Conservation (phyloP, 495 filamentous ascomycete genomes). For the Lophiostoma macrostomum region DNA sequence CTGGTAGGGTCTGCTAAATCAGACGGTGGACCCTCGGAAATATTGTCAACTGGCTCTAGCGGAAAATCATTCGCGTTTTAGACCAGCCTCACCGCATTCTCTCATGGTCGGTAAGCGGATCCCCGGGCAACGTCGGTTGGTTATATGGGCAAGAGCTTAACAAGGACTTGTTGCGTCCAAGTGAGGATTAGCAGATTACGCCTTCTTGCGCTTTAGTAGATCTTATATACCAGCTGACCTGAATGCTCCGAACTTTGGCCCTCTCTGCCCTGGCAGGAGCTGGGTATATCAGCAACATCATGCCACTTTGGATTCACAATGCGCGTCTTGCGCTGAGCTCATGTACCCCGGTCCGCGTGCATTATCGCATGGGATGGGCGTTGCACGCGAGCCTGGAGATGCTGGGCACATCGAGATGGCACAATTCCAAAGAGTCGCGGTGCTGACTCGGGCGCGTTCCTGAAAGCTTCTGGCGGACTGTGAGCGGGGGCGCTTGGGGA, state of each 20-base stretch:
- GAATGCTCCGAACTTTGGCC: neutral
- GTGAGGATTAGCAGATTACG: neutral
- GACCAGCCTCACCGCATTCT: slow-evolving; percentile 11
- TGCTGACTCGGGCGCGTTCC: slow-evolving; percentile 9
- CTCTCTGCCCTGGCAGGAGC: slow-evolving; percentile 1
- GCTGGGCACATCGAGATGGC: neutral
- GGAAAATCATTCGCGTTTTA: neutral
- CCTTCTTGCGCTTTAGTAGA: neutral
- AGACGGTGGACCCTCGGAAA: slow-evolving; percentile 2
- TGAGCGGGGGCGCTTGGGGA: neutral
- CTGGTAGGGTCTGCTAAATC: too few species aligned
- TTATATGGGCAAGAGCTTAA: slow-evolving; percentile 4
- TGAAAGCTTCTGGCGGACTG: neutral
- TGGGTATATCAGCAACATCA: neutral
- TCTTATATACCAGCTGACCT: slow-evolving; percentile 11
- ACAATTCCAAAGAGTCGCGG: slow-evolving; percentile 1
- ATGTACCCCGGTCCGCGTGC: neutral
- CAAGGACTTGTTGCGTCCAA: neutral
- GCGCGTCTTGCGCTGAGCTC: neutral
- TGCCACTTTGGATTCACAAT: slow-evolving; percentile 5
- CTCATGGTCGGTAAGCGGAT: neutral
- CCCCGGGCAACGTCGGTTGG: slow-evolving; percentile 1
- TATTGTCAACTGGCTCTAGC: slow-evolving; percentile 4
- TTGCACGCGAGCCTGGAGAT: slow-evolving; percentile 20
- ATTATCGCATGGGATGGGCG: slow-evolving; percentile 1